Evolutionary conservation across 768 basidiomycete species (phyloP).

Genomic region (Calocera viscosa): DNA sequence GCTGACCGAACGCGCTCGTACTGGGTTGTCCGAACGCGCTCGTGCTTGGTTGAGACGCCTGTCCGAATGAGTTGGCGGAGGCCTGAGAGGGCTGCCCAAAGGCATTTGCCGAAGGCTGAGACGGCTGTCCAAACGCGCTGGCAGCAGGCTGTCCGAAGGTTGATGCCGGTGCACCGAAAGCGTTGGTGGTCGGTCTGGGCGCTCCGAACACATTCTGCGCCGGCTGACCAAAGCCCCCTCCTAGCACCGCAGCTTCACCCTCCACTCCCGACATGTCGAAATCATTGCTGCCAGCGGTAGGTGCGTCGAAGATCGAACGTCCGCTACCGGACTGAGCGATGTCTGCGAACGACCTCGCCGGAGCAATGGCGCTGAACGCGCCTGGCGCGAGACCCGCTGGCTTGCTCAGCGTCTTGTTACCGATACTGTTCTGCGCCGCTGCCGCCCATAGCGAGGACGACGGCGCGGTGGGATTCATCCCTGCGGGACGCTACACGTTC

Average conservation of each 20-base stretch:
- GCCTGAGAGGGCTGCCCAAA: neutral
- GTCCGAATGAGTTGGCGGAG: neutral
- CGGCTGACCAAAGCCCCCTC: neutral
- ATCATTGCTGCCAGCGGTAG: slow-evolving; percentile 2
- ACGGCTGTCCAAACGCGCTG: neutral
- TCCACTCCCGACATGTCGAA: neutral
- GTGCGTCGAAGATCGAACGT: neutral
- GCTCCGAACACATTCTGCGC: neutral
- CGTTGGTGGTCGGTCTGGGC: neutral
- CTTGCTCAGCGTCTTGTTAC: neutral
- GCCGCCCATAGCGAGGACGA: slow-evolving; percentile 6
- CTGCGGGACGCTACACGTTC: neutral
- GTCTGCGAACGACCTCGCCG: neutral
- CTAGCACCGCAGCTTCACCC: neutral
- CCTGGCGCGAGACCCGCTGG: neutral
- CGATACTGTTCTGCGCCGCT: slow-evolving; percentile 1
- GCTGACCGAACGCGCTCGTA: neutral
- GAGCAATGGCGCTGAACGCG: neutral
- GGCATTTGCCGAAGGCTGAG: neutral
- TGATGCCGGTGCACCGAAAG: neutral
- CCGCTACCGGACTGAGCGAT: neutral
- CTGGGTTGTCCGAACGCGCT: neutral
- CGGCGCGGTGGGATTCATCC: neutral
- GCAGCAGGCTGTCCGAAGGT: neutral
- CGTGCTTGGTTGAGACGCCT: neutral